Evolutionary conservation across 805 yeast species (phyloP), one percentile per base, ranked within the genome.

Genomic region (Ogataea wickerhamii): DNA sequence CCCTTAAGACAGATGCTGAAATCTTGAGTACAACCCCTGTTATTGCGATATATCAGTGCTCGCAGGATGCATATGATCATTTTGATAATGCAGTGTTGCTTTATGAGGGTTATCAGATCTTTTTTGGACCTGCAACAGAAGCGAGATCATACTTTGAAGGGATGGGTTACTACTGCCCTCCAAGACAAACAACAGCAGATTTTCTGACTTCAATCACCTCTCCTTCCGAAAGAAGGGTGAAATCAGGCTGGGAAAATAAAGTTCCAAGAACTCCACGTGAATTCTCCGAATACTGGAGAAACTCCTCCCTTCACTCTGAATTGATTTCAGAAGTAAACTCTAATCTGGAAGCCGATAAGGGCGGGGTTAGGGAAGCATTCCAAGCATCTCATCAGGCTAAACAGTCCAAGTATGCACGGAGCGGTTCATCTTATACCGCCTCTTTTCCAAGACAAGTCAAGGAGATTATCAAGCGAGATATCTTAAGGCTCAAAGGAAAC

Each of bases 371-470:
- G 18, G 32, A 36, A 18, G 2, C 28, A 2, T 47, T 47, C 30
- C 24, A 32, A 5, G 48, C 44, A 6, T 50, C 58, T 3, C 53
- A 52, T 26, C 30, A 23, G 7, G 74, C 80, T 6, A 68, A 65
- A 43, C 82, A 78, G 56, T 51, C 81, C 11, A 69, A 70, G 41
- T 64, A 66, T 44, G 45, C 70, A 27, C 60, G 73, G 43, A 57
- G 68, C 25, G 37, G 57, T 3, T 74, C 82, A 13, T 65, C 82
- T 13, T 76, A 66, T 59, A 67, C 74, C 5, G 70, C 74, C 13
- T 70, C 74, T 2, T 75, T 64, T 52, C 45, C 51, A 34, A 68
- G 74, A 71, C 84, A 78, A 58, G 67, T 74, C n/a, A 68, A 58
- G 40, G 66, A 68, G 43, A 45, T 76, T 38, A 51, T 68, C 38